Evolutionary conservation across 2,329 filamentous ascomycete species (phyloP), one percentile per base, ranked within the genome.

Genomic region (Emmonsia crescens): DNA sequence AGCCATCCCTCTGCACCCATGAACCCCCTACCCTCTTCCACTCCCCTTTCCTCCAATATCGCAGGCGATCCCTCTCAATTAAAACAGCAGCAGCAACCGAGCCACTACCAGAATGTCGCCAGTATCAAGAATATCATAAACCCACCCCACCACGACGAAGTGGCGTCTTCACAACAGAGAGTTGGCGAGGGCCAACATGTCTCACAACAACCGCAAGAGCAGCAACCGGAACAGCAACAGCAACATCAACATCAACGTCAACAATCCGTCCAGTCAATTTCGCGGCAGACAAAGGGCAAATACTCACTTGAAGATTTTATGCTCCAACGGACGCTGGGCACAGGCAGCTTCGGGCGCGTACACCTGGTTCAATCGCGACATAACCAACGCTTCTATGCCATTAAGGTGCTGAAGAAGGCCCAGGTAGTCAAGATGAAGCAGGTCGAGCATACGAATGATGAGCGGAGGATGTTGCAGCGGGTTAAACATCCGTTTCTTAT

Each of bases 351-450:
- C 77, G 94, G 94, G 54, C 85, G 94, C 68, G 94, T 99, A 52
- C 94, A 99, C 74, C 81, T 99, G 64, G 94, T 97, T 60, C 94
- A 97, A 78, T 96, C 92, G 67, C 94, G 92, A 77, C 94, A 99
- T 79, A 99, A 99, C 76, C 89, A 96, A 77, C 87, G 94, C 64
- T 99, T 92, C 81, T 99, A 99, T 78, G 94, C 94, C 54, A 88
- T 99, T 77, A 99, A 99, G 79, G 94, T 99, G 67, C 79, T 99
- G 77, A 99, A 99, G 77, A 99, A 99, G 83, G 87, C 87, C 57
- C 94, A 99, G 78, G 93, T 99, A 60, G 91, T 99, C 76, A 96
- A 96, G 81, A 97, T 99, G 94, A 99, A 99, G 84, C 94, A 99
- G 77, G 91, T 99, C 64, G 94, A 99, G 77, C 94, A 99, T 78